Base-by-base conservation (phyloP, 495 filamentous ascomycete genomes). In the Terfezia claveryi region DNA sequence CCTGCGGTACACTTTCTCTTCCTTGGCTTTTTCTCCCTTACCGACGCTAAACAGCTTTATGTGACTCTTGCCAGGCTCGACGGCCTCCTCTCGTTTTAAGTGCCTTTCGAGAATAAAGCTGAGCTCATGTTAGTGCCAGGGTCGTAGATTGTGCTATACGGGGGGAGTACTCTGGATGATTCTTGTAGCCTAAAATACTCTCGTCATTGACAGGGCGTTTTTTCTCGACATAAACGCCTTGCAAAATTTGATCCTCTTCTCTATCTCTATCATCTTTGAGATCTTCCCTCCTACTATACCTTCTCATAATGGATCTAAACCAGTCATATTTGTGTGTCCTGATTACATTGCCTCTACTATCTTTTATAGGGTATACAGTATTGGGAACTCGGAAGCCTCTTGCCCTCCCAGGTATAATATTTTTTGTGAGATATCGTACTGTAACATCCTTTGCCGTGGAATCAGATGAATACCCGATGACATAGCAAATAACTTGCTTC, bases 401-500 rank as follows among this genome's bases (percentile, higher is more conserved):
- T 9, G 92, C 91, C 56, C 86, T 85, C 6, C 92, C 87, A 4
- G 91, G 91, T 70, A 85, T 83, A 41, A 78, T 76, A 52, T 83
- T 85, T 17, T 81, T 76, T 59, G 83, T 86, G 7, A 96, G 78
- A 67, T 99, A 99, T 20, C 91, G 78, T 4, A 87, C 82, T 0
- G 91, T 96, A 38, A 99, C 84, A 62, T 99, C 91, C 68, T 95
- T 96, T 10, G 86, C 92, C 0, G 86, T 86, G 11, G 83, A 83
- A 63, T 96, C 87, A 10, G 78, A 61, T 2, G 85, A 87, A 69
- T 84, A 86, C 0, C 80, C 87, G 10, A 99, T 72, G n/a, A 92
- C 76, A 58, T 99, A 99, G 53, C 83, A 80, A 55, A 94, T 87
- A 12, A 92, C 78, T 66, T 95, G 89, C 61, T 87, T 94, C 5